phyloP scores from a whole-genome alignment of 352 stramenopile genomes.

The Pythium angustatum region DNA sequence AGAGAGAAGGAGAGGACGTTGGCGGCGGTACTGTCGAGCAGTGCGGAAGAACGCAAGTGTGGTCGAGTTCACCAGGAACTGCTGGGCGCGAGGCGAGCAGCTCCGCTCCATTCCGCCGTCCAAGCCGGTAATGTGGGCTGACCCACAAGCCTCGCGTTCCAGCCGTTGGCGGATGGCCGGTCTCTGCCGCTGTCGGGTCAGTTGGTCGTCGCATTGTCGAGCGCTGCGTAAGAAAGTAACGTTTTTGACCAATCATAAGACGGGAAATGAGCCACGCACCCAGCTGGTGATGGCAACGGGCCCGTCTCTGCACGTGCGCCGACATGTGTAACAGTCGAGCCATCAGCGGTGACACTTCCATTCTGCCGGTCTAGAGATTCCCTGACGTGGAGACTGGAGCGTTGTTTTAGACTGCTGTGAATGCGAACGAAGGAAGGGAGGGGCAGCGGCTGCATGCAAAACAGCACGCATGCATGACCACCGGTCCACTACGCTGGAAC shows the following conservation, averaged over 20 bases:
- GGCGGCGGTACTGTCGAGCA: slow-evolving; percentile 4
- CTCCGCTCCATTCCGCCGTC: neutral
- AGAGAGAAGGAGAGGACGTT: neutral
- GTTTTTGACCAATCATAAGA: slow-evolving; percentile 7
- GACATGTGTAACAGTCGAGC: slow-evolving; percentile 4
- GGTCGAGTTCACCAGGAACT: too few species aligned
- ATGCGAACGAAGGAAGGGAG: slow-evolving; percentile 6
- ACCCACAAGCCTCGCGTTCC: neutral
- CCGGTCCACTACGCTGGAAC: too few species aligned
- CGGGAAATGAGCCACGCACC: neutral
- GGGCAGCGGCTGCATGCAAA: neutral
- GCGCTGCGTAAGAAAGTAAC: too few species aligned
- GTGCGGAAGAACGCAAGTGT: slow-evolving; percentile 15
- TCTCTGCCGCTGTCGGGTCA: neutral
- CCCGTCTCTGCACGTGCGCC: neutral
- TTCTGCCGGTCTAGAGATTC: slow-evolving; percentile 3
- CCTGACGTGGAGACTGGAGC: neutral
- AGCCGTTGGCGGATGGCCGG: neutral
- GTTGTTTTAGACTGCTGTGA: neutral
- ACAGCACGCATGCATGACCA: neutral
- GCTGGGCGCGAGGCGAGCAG: neutral
- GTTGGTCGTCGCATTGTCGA: slow-evolving; percentile 7
- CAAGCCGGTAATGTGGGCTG: too few species aligned
- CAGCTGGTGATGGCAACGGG: neutral
- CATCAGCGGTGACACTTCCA: neutral